Evolutionary conservation across 2,329 filamentous ascomycete species (phyloP).

Genomic region (Fusarium solani-melongenae): DNA sequence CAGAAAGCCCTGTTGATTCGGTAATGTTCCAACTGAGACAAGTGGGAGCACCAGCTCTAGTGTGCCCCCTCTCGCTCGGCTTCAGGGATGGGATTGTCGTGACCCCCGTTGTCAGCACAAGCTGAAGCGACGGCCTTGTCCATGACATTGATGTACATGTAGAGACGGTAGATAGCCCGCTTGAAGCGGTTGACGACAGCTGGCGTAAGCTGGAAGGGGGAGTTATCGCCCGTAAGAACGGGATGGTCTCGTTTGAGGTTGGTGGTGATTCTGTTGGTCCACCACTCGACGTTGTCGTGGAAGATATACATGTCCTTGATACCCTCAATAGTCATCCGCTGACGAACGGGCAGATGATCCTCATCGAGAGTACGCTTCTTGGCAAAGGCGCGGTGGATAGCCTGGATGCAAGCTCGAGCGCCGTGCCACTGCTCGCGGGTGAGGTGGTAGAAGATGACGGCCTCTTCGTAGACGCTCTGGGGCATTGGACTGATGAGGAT

Average conservation of each 20-base stretch:
- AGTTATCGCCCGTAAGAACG: background rate
- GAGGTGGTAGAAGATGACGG: background rate
- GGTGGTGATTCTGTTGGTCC: background rate
- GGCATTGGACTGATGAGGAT: slow-evolving; percentile 20
- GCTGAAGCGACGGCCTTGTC: background rate
- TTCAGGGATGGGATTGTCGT: background rate
- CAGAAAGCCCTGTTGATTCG: background rate
- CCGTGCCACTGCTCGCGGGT: slow-evolving; percentile 6
- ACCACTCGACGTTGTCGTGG: slow-evolving; percentile 9
- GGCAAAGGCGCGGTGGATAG: slow-evolving; percentile 3
- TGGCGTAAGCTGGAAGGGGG: background rate
- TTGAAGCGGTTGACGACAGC: background rate
- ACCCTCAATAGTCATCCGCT: background rate
- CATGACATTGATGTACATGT: slow-evolving; percentile 8
- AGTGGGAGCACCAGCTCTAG: background rate
- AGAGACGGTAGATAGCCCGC: slow-evolving; percentile 8
- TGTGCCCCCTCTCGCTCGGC: background rate
- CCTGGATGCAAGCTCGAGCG: background rate
- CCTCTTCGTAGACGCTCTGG: slow-evolving; percentile 15
- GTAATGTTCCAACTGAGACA: background rate
- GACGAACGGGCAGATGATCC: background rate
- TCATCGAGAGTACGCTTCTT: background rate
- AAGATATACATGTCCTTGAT: slow-evolving; percentile 7
- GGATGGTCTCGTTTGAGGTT: background rate
- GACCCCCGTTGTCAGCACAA: background rate